Percentiles rank a stretch among this genome's conserved stretches.
Evolutionary conservation across 371 early-diverging fungal species (phyloP).

Genomic region (Mucor racemosus): DNA sequence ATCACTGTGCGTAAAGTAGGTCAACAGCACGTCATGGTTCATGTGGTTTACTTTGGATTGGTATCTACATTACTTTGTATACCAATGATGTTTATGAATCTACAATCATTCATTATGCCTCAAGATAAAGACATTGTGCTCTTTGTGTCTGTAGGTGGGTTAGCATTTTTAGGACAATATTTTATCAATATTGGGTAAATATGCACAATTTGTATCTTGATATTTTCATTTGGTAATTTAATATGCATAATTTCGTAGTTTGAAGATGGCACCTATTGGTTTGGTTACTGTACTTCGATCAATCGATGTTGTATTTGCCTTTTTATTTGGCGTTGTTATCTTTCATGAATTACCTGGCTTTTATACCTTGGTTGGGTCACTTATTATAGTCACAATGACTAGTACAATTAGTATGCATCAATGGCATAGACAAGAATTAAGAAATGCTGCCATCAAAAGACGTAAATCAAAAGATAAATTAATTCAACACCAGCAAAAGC

Average conservation of each 20-base stretch:
- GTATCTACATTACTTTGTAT: slow-evolving; percentile 37
- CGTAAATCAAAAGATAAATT: slow-evolving; percentile 19
- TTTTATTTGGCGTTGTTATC: slow-evolving; percentile 68
- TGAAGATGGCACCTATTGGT: slow-evolving; percentile 76
- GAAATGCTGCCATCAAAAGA: slow-evolving; percentile 19
- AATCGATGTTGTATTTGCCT: slow-evolving; percentile 80
- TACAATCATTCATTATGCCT: slow-evolving; percentile 19
- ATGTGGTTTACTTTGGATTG: slow-evolving; percentile 78
- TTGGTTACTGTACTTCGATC: slow-evolving; percentile 74
- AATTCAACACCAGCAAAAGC: slow-evolving; percentile 11
- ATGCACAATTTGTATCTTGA: not conserved
- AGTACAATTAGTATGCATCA: slow-evolving; percentile 63
- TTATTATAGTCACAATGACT: slow-evolving; percentile 65
- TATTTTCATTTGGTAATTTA: not conserved
- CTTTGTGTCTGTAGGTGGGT: slow-evolving; percentile 48
- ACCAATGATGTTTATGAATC: slow-evolving; percentile 12
- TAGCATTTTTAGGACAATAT: slow-evolving; percentile 76
- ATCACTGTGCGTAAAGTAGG: slow-evolving; percentile 74
- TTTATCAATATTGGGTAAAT: slow-evolving; percentile 67
- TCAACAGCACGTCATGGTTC: slow-evolving; percentile 69
- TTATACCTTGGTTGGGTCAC: slow-evolving; percentile 60
- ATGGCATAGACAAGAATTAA: slow-evolving; percentile 42
- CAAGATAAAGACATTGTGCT: not conserved
- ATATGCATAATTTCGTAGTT: slow-evolving; percentile 22
- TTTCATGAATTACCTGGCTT: slow-evolving; percentile 68